phyloP scores from a whole-genome alignment of 2,329 filamentous ascomycete species.

The Paecilomyces formosus region DNA sequence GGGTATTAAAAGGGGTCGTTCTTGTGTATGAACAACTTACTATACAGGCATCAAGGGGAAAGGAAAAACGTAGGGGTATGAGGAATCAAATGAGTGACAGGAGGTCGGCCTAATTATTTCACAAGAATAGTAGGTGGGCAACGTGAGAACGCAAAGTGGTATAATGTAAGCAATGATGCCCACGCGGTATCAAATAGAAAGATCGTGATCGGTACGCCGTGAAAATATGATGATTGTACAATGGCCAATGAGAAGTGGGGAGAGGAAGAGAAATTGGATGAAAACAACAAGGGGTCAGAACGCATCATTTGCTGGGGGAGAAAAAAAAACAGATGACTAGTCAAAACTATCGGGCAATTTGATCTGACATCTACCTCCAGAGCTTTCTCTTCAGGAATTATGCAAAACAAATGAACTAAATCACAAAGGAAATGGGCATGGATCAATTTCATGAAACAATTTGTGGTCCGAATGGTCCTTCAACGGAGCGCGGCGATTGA shows the following conservation, averaged over 20 bases:
- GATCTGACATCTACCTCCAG: neutral
- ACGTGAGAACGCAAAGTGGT: neutral
- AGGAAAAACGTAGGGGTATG: neutral
- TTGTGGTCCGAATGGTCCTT: slow-evolving; percentile 25
- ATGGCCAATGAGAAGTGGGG: neutral
- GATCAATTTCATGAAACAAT: slow-evolving; percentile 8
- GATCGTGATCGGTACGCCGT: neutral
- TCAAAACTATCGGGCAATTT: neutral
- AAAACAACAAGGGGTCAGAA: neutral
- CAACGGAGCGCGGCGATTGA: slow-evolving; percentile 22
- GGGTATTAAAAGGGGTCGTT: neutral
- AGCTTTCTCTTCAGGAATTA: slow-evolving; percentile 1
- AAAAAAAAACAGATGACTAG: neutral
- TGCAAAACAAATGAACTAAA: slow-evolving; percentile 3
- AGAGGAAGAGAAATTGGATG: neutral
- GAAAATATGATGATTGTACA: neutral
- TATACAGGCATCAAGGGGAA: neutral
- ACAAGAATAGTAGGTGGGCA: neutral
- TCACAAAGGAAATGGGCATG: neutral
- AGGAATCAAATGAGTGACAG: neutral
- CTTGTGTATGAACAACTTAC: neutral
- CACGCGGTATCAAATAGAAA: neutral
- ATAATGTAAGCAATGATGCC: neutral
- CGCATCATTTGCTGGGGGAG: neutral
- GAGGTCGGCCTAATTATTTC: neutral